These are phyloP conservation scores for Cenchrus fungigraminus DNA, from an alignment of 176 grass and related monocot genomes.

Conservation along the genomic window DNA sequence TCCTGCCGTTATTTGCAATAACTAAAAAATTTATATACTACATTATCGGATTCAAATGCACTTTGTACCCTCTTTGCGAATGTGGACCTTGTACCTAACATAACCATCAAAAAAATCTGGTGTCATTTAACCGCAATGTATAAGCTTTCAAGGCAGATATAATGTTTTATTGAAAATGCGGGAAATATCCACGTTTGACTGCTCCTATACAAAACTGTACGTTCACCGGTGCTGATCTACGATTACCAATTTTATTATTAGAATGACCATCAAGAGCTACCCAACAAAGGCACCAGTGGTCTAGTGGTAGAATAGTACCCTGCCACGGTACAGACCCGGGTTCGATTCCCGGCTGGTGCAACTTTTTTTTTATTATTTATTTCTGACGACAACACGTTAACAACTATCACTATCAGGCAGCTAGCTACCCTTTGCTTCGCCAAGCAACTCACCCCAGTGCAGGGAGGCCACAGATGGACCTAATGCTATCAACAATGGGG, in stretches of 20 bases:
- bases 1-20: no score
- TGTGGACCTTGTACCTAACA: no score
- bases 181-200: not conserved
- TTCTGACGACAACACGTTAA: not conserved
- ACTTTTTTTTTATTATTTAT: not conserved
- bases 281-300: constrained; percentile 53
- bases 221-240: not conserved
- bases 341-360: constrained; percentile 68
- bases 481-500: constrained; percentile 53
- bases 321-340: constrained; percentile 84
- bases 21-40: no score
- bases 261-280: not conserved
- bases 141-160: not conserved
- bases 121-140: not conserved
- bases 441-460: not conserved
- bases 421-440: not conserved
- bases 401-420: not conserved
- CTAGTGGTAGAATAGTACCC: constrained; percentile 89
- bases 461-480: constrained; percentile 49
- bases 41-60: no score
- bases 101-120: no score
- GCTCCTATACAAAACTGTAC: not conserved
- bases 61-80: no score
- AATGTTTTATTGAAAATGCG: not conserved
- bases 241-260: not conserved